phyloP scores from a whole-genome alignment of 2,329 filamentous ascomycete genomes.

The Chaetomium olivaceum region DNA sequence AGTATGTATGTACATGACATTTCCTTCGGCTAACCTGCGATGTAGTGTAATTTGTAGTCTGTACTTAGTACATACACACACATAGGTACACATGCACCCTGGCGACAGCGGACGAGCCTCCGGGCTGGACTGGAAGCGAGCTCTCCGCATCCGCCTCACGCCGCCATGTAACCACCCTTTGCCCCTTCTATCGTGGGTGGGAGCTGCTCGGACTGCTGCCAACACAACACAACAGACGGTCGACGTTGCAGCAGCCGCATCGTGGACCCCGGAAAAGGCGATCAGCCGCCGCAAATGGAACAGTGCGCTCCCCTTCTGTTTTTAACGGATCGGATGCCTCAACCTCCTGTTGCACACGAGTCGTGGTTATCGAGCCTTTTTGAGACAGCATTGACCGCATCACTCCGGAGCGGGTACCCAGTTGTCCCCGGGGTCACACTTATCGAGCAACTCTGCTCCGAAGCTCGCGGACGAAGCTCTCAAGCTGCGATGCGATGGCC shows the following conservation, averaged over 20 bases:
- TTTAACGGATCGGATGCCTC: background rate
- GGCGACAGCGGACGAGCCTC: background rate
- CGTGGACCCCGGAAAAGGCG: slow-evolving; percentile 4
- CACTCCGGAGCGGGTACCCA: background rate
- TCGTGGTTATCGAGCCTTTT: background rate
- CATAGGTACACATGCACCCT: too few relatives aligned
- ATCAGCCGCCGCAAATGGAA: slow-evolving; percentile 5
- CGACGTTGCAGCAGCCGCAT: slow-evolving; percentile 13
- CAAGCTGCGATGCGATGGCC: background rate
- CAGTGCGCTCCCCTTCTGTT: background rate
- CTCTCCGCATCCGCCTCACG: background rate
- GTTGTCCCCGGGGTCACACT: background rate
- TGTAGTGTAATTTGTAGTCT: background rate
- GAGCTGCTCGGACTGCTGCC: background rate
- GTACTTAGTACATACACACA: background rate
- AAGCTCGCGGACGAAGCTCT: slow-evolving; percentile 1
- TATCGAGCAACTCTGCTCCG: background rate
- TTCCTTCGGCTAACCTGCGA: background rate
- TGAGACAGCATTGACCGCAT: slow-evolving; percentile 15
- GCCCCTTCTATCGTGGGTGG: too few relatives aligned
- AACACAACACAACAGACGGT: slow-evolving; percentile 9
- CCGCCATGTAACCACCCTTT: background rate
- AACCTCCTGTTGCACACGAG: background rate
- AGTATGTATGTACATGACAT: background rate
- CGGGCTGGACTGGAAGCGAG: slow-evolving; percentile 6